Base-by-base conservation (phyloP, 2,329 filamentous ascomycete species). In the Colletotrichum noveboracense region DNA sequence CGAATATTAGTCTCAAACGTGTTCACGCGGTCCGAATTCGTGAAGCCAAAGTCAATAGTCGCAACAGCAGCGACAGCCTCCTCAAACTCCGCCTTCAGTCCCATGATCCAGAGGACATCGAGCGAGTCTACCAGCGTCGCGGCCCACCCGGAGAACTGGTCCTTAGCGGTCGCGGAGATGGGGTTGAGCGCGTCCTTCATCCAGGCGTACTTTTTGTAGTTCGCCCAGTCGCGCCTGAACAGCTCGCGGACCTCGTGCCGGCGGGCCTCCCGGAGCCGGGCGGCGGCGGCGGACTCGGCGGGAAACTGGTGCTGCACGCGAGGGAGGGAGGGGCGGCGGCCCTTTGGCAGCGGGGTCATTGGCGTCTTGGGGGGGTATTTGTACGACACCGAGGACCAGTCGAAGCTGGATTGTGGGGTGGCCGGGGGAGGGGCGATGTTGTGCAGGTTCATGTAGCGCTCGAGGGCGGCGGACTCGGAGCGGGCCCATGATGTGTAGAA, bases 1-100 rank as follows among this genome's bases (percentile, higher is more conserved):
- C 93, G 90, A 72, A 94, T 94, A 14, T 89, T 94, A 1, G 92
- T 94, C 83, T 95, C 93, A 75, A 95, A 94, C 1, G 94, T 86
- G 77, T 93, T 94, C 65, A 87, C 82, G 2, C 80, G n/a, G 2
- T 75, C 60, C 7, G 80, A 78, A 1, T 78, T 83, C 2, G 87
- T 84, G 4, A 81, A 82, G 2, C 84, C 85, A 66, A 90, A 90
- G 79, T 91, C 88, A 71, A 93, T 87, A 82, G 43, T 71, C 14
- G 80, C 81, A 38, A 86, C 87, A 66, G 82, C 85, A 60, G 86
- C 81, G 3, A 88, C 86, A 18, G 88, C 89, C 61, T 87, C 84
- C 24, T 86, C 84, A 77, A 91, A 91, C n/a, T 91, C 88, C 18
- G 64, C 81, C 76, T 86, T 86, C 79, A 90, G 75, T 5, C 86